These are phyloP conservation scores for Phaseolus coccineus DNA, from an alignment of 331 rosid genomes.

Conservation along the genomic window DNA sequence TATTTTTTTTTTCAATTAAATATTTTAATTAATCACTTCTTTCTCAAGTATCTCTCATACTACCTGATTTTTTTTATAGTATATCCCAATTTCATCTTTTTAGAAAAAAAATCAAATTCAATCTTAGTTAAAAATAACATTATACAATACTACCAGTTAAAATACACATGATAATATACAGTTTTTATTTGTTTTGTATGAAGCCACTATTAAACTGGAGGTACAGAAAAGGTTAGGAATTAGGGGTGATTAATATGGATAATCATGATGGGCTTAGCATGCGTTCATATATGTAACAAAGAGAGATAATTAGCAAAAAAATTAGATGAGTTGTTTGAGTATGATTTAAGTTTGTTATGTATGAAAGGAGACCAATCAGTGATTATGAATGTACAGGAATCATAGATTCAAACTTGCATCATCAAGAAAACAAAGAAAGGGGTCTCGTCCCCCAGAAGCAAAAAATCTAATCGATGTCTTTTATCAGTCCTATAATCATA, in stretches of 20 bases:
- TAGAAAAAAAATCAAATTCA: too few species aligned
- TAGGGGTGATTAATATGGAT: background rate
- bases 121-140: too few species aligned
- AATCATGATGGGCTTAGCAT: background rate
- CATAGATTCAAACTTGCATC: constrained; percentile 47
- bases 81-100: too few species aligned
- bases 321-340: constrained; percentile 22
- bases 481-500: constrained; percentile 47
- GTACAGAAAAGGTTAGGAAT: too few species aligned
- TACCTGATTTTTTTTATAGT: too few species aligned
- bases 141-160: too few species aligned
- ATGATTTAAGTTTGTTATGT: constrained; percentile 21
- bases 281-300: background rate
- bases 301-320: background rate
- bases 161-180: too few species aligned
- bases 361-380: constrained; percentile 35
- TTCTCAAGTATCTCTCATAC: too few species aligned
- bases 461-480: constrained; percentile 41
- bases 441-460: constrained; percentile 37
- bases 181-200: too few species aligned
- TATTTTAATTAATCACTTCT: too few species aligned
- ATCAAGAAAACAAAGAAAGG: constrained; percentile 28
- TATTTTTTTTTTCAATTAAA: background rate
- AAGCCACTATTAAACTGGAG: too few species aligned
- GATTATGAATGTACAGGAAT: constrained; percentile 43